Evolutionary conservation across 495 filamentous ascomycete species (phyloP).

Genomic region (Endocarpon pusillum): DNA sequence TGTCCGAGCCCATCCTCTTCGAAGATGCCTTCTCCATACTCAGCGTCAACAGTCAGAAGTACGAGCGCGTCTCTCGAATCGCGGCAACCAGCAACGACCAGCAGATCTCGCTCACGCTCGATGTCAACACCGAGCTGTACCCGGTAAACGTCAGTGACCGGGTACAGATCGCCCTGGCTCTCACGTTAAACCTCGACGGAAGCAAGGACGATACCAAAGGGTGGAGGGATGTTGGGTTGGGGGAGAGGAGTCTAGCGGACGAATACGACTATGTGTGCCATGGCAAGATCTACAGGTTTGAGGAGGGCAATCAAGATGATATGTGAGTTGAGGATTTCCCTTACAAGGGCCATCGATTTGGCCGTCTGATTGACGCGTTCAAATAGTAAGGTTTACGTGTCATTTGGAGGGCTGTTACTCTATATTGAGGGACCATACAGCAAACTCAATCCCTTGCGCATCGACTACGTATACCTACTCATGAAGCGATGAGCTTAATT

Average conservation of each 20-base stretch:
- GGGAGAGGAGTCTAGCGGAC: conserved; percentile 68
- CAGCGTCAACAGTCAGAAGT: conserved; percentile 60
- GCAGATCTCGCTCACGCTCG: conserved; percentile 60
- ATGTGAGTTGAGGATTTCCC: conserved; percentile 45
- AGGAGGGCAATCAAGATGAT: conserved; percentile 64
- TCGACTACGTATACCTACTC: conserved; percentile 86
- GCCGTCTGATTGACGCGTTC: conserved; percentile 2
- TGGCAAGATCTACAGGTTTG: conserved; percentile 95
- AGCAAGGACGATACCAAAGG: conserved; percentile 44
- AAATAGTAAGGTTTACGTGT: conserved; percentile 72
- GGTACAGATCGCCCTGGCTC: conserved; percentile 62
- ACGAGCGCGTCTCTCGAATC: conserved; percentile 84
- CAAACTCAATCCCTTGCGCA: conserved; percentile 74
- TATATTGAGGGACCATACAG: conserved; percentile 87
- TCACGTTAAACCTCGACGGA: conserved; percentile 73
- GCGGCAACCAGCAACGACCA: conserved; percentile 50
- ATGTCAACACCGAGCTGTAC: conserved; percentile 90
- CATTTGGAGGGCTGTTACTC: conserved; percentile 81
- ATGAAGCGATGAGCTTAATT: conserved; percentile 43
- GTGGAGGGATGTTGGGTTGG: conserved; percentile 62
- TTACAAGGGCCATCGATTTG: neutral
- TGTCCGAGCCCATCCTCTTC: conserved; percentile 75
- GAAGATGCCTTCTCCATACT: conserved; percentile 82
- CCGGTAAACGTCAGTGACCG: conserved; percentile 54
- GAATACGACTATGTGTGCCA: conserved; percentile 94